Evolutionary conservation across 179 eudicot genomes (phyloP).

Genomic region (Corrigiola litoralis): DNA sequence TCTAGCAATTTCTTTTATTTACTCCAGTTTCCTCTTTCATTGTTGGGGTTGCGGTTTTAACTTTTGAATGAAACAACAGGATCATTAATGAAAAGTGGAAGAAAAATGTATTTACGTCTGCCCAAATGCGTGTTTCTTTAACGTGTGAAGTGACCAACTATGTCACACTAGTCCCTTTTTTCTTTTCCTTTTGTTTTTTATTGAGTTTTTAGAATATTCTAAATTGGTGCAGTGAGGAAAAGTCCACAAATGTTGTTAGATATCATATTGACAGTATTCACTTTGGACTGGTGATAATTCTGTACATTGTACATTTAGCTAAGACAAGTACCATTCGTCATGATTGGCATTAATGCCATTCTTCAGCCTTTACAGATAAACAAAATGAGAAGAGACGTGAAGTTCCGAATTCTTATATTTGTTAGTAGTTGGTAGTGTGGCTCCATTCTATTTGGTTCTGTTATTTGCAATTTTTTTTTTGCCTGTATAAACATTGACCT

Average conservation of each 20-base stretch:
- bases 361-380: neutral
- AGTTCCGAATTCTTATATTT: neutral
- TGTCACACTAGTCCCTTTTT: neutral
- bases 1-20: neutral
- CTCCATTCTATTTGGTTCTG: too few relatives aligned
- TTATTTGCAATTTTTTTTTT: neutral
- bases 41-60: too few relatives aligned
- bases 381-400: neutral
- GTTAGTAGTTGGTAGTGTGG: too few relatives aligned
- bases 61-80: too few relatives aligned
- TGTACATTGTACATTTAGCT: neutral
- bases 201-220: too few relatives aligned
- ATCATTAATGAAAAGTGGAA: too few relatives aligned
- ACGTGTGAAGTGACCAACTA: too few relatives aligned
- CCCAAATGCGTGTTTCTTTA: neutral
- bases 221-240: neutral
- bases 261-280: neutral
- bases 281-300: neutral
- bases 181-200: too few relatives aligned
- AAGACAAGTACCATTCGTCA: neutral
- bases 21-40: too few relatives aligned
- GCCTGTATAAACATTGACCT: neutral
- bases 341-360: neutral
- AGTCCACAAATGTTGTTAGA: neutral
- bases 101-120: neutral